Percentiles rank a stretch among this genome's conserved stretches.
Evolutionary conservation across 306 rosid genomes (phyloP).

Genomic region (Castanopsis chinensis): DNA sequence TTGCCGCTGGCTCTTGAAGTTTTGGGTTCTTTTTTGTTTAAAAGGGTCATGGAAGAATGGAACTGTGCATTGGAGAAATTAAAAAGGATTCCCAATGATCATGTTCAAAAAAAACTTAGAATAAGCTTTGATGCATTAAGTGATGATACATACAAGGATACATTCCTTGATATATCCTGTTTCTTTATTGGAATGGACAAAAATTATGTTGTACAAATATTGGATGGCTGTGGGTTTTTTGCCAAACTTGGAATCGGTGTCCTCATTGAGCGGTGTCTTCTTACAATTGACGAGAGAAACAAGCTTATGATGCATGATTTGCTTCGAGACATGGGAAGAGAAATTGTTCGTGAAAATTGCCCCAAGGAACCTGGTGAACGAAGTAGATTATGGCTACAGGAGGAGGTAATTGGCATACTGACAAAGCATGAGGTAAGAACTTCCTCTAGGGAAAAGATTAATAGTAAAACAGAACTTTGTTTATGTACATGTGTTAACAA

Average conservation of each 20-base stretch:
- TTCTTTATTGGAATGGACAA: neutral
- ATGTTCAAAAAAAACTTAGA: no score
- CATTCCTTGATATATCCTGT: neutral
- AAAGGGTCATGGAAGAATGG: no score
- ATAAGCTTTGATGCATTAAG: no score
- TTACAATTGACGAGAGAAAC: neutral
- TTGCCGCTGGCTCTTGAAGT: no score
- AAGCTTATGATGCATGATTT: conserved; percentile 4
- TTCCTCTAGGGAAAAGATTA: neutral
- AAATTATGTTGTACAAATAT: neutral
- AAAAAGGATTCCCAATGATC: no score
- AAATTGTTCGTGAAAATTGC: neutral
- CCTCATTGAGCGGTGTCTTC: neutral
- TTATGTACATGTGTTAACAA: no score
- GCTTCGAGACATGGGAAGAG: neutral
- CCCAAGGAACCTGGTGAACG: neutral
- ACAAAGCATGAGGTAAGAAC: neutral
- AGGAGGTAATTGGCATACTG: neutral
- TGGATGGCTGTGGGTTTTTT: neutral
- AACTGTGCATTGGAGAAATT: no score
- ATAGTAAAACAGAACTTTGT: neutral
- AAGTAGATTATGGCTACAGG: neutral
- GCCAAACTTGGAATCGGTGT: neutral
- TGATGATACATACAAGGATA: neutral
- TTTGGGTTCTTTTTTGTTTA: no score